Evolutionary conservation across 768 basidiomycete species (phyloP).

Genomic region (Boletus sp.): DNA sequence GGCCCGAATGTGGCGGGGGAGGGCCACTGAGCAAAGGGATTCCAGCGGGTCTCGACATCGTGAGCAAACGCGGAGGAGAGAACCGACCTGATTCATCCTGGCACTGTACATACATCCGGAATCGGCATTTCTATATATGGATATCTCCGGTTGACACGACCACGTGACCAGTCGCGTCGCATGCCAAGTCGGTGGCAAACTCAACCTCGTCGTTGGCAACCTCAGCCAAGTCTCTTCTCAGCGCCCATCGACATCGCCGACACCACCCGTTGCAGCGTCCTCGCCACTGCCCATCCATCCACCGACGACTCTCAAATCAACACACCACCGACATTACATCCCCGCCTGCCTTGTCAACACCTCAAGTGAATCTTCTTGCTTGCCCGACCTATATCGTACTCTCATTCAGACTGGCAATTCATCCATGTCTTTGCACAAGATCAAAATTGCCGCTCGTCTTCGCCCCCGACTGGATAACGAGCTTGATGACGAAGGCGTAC

Average conservation of each 20-base stretch:
- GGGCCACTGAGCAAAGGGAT: conserved; percentile 72
- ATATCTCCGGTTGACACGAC: neutral
- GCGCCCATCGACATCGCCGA: neutral
- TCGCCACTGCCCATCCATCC: no score
- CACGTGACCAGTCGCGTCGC: conserved; percentile 28
- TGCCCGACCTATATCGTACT: neutral
- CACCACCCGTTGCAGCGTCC: neutral
- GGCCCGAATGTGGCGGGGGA: conserved; percentile 38
- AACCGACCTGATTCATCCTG: neutral
- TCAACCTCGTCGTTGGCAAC: neutral
- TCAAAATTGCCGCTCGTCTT: conserved; percentile 71
- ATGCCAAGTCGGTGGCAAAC: conserved; percentile 22
- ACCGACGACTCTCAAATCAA: neutral
- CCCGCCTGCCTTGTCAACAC: no score
- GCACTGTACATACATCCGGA: neutral
- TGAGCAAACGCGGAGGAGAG: neutral
- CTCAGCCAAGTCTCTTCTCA: neutral
- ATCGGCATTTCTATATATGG: conserved; percentile 13
- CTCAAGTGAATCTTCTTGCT: neutral
- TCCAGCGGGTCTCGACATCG: conserved; percentile 37
- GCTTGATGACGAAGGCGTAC: conserved; percentile 57
- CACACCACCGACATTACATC: neutral
- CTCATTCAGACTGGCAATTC: neutral
- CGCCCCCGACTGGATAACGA: conserved; percentile 63
- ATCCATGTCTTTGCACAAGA: conserved; percentile 40